Conservation (phyloP, 257 asterid species). For the Solanum infundibuliforme region DNA sequence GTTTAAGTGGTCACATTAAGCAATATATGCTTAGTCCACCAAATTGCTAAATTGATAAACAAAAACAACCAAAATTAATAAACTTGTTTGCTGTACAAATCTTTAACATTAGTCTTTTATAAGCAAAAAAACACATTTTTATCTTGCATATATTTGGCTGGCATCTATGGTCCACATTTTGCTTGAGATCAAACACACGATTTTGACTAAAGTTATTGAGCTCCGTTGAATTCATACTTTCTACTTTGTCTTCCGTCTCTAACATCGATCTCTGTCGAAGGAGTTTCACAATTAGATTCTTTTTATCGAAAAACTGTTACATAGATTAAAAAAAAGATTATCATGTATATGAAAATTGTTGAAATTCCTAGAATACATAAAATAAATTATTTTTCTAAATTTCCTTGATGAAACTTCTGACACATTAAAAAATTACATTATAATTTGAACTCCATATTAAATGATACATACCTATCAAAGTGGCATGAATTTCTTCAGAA, state of each 20-base stretch:
- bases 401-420: neutral
- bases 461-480: neutral
- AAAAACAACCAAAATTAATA: neutral
- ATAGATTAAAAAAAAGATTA: neutral
- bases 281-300: neutral
- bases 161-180: neutral
- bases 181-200: neutral
- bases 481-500: neutral
- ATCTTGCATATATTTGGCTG: neutral
- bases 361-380: neutral
- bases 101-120: neutral
- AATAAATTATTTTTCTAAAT: neutral
- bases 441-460: neutral
- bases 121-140: neutral
- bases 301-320: rapidly evolving
- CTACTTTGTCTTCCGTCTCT: neutral
- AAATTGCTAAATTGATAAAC: neutral
- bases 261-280: neutral
- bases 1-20: neutral
- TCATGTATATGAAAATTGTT: neutral
- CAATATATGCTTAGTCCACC: neutral
- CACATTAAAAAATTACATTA: neutral
- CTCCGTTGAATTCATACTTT: neutral
- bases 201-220: neutral
- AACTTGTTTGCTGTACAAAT: neutral